These are phyloP conservation scores for Kwoniella europaea DNA, from an alignment of 768 basidiomycete species.

Conservation along the genomic window DNA sequence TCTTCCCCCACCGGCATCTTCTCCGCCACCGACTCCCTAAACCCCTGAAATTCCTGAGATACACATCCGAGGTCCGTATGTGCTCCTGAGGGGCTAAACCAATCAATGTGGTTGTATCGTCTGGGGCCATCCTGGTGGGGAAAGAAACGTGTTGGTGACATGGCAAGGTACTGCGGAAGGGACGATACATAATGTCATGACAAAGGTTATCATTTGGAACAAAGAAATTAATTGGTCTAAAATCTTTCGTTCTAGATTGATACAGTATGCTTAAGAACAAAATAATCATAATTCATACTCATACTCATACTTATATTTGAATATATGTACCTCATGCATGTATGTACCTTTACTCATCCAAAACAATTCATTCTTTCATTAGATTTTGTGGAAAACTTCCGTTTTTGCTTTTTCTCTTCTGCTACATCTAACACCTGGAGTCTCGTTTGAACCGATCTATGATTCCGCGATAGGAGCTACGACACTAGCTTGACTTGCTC, in stretches of 20 bases:
- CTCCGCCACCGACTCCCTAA: not conserved
- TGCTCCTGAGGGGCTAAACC: constrained; percentile 1
- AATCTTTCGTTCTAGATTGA: too few relatives aligned
- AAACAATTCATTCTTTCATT: too few relatives aligned
- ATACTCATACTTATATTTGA: not conserved
- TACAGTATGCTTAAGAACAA: not conserved
- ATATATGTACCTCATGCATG: not conserved
- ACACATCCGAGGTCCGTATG: not conserved
- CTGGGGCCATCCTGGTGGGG: not conserved
- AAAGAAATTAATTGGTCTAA: too few relatives aligned
- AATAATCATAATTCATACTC: not conserved
- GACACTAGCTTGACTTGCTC: constrained; percentile 18
- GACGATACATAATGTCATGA: too few relatives aligned
- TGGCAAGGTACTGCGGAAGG: not conserved
- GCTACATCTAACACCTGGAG: not conserved
- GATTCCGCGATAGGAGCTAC: constrained; percentile 3
- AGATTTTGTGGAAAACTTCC: too few relatives aligned
- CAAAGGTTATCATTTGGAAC: too few relatives aligned
- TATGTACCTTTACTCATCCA: too few relatives aligned
- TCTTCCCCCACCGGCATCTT: not conserved
- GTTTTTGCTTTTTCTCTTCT: not conserved
- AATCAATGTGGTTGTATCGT: not conserved
- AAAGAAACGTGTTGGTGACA: not conserved
- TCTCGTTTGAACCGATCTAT: not conserved
- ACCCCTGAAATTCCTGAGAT: not conserved